Conservation (phyloP, 139 green algal genomes). For the Desmodesmus armatus region DNA sequence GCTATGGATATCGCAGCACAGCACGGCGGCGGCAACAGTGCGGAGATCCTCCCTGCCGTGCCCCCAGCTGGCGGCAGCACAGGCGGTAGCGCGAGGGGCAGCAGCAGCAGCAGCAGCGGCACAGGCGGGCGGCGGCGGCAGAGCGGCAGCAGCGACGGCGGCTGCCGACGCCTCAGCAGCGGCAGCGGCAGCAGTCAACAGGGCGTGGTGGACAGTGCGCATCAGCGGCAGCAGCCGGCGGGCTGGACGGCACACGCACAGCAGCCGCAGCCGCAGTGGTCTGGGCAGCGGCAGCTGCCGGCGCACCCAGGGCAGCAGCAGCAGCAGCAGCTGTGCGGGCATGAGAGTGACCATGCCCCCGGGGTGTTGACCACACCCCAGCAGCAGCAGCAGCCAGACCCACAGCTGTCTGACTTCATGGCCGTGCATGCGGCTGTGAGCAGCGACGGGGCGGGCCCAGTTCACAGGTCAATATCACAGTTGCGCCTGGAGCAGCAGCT, state of each 20-base stretch:
- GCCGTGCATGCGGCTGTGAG: slow-evolving; percentile 3
- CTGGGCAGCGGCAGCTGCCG: neutral
- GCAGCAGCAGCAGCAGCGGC: neutral
- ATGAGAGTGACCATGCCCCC: neutral
- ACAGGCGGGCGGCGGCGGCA: neutral
- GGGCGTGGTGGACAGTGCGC: neutral
- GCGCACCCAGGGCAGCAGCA: neutral
- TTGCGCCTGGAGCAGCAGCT: neutral
- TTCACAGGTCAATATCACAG: neutral
- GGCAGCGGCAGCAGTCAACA: neutral
- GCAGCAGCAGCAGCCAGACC: neutral
- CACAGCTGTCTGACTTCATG: slow-evolving; percentile 17
- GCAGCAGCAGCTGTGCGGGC: neutral
- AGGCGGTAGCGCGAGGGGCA: neutral
- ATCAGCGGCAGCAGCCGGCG: neutral
- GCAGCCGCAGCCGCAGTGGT: slow-evolving; percentile 1
- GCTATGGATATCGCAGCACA: no score
- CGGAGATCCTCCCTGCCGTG: neutral
- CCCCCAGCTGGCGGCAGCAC: neutral
- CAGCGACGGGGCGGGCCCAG: neutral
- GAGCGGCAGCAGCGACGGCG: neutral
- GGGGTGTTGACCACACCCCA: neutral
- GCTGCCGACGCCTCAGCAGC: neutral
- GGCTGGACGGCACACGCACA: neutral
- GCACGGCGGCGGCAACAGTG: no score